A percentile compares a stretch with the other conserved stretches of the same genome.
These are phyloP conservation scores for Zelopaecilomyces penicillatus DNA, from an alignment of 2,329 filamentous ascomycete genomes.

Conservation along the genomic window DNA sequence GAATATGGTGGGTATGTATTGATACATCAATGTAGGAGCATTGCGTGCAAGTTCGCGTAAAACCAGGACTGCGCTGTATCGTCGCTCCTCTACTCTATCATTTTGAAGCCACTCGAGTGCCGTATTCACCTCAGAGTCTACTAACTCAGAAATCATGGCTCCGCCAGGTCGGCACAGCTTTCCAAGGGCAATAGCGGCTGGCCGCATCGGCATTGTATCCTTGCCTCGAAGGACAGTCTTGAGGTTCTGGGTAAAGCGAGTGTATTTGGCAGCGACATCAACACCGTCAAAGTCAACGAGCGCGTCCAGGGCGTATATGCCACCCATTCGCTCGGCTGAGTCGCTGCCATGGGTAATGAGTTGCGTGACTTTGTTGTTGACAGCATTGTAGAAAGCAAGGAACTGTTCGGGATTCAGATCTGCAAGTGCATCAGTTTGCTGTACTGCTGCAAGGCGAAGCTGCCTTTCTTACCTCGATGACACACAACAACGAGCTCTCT, in stretches of 20 bases:
- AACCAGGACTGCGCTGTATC: constrained; percentile 87
- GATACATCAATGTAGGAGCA: constrained; percentile 90
- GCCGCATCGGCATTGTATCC: constrained; percentile 83
- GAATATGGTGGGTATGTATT: constrained; percentile 90
- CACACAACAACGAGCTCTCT: constrained; percentile 46
- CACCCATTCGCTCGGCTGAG: constrained; percentile 80
- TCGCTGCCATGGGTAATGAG: constrained; percentile 81
- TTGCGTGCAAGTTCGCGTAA: constrained; percentile 85
- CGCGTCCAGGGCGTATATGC: constrained; percentile 83
- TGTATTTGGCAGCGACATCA: constrained; percentile 87
- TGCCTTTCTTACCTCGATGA: constrained; percentile 39
- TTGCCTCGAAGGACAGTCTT: constrained; percentile 82
- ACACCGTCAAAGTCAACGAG: constrained; percentile 96
- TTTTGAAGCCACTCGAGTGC: constrained; percentile 95
- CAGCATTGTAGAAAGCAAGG: constrained; percentile 44
- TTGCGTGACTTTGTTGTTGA: constrained; percentile 49
- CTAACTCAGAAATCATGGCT: constrained; percentile 86
- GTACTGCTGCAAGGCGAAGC: background rate
- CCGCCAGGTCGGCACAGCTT: constrained; percentile 88
- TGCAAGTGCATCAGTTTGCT: constrained; percentile 19
- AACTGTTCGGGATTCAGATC: constrained; percentile 80
- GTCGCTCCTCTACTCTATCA: constrained; percentile 83
- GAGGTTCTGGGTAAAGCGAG: constrained; percentile 85
- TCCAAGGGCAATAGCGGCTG: constrained; percentile 80
- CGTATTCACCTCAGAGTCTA: constrained; percentile 94